Percentiles rank a stretch among this genome's conserved stretches.
Evolutionary conservation across 257 asterid genomes (phyloP).

Genomic region (Fraxinus anomala): DNA sequence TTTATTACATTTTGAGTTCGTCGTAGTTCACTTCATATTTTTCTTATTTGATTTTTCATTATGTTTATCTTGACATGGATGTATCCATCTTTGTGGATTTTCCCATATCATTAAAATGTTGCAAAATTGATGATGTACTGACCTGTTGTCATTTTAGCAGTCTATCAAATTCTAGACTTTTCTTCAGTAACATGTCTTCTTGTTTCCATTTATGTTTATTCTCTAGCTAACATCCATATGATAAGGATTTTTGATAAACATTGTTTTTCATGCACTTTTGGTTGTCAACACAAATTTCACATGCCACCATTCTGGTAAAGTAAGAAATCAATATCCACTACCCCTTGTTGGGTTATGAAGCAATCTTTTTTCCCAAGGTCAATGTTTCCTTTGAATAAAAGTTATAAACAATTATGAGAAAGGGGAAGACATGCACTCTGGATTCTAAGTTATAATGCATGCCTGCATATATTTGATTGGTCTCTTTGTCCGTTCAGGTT

Average conservation of each 20-base stretch:
- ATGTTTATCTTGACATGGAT: neutral
- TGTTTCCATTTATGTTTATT: neutral
- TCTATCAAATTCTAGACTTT: neutral
- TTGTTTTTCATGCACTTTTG: slow-evolving; percentile 8
- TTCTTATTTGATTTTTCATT: neutral
- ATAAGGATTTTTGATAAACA: neutral
- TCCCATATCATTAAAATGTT: neutral
- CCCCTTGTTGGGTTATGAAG: neutral
- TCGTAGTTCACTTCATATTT: neutral
- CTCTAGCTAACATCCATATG: neutral
- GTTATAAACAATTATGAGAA: slow-evolving; percentile 10
- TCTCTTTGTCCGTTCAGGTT: slow-evolving; percentile 57
- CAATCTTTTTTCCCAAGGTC: neutral
- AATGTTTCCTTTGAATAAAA: slow-evolving; percentile 4
- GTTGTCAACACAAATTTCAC: neutral
- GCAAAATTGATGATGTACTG: neutral
- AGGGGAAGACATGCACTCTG: neutral
- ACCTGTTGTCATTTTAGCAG: slow-evolving; percentile 6
- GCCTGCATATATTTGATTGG: slow-evolving; percentile 13
- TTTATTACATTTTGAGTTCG: neutral
- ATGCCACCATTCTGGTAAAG: neutral
- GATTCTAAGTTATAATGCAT: slow-evolving; percentile 7
- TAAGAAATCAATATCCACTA: neutral
- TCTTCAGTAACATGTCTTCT: neutral
- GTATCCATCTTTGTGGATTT: slow-evolving; percentile 9